phyloP scores from a whole-genome alignment of 2,329 filamentous ascomycete genomes.

The Xylariaceae sp. region DNA sequence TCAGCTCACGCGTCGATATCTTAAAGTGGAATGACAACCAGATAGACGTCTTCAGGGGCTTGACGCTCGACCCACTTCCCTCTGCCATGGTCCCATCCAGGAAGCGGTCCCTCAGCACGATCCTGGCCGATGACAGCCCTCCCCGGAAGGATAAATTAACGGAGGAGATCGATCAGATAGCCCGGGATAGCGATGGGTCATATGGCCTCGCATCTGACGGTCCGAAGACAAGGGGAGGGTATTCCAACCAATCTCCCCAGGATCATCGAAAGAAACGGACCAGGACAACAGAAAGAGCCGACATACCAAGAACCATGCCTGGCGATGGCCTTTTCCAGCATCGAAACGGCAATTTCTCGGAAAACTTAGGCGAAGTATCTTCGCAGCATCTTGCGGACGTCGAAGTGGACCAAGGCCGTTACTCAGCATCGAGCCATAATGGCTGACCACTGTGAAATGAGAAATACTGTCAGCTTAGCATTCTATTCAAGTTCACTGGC shows the following conservation, averaged over 20 bases:
- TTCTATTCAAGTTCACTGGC: too few species aligned
- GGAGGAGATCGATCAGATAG: slow-evolving; percentile 23
- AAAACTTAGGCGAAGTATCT: too few species aligned
- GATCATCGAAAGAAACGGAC: neutral
- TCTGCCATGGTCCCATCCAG: slow-evolving; percentile 12
- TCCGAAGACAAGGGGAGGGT: neutral
- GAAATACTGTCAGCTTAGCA: too few species aligned
- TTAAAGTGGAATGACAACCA: neutral
- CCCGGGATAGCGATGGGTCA: neutral
- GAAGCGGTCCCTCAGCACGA: slow-evolving; percentile 19
- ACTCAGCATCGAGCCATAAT: too few species aligned
- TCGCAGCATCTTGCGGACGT: too few species aligned
- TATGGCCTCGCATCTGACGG: neutral
- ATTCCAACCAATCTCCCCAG: neutral
- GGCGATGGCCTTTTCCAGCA: neutral
- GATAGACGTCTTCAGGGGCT: slow-evolving; percentile 12
- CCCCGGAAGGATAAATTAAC: slow-evolving; percentile 25
- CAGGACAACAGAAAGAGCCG: neutral
- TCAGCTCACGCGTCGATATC: slow-evolving; percentile 3
- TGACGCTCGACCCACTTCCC: slow-evolving; percentile 15
- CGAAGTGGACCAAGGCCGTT: too few species aligned
- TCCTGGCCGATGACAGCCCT: slow-evolving; percentile 19
- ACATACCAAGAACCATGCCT: neutral
- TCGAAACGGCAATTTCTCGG: too few species aligned
- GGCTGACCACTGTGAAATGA: too few species aligned